phyloP scores from a whole-genome alignment of 768 basidiomycete genomes.

The Tricholoma hemisulphureum region DNA sequence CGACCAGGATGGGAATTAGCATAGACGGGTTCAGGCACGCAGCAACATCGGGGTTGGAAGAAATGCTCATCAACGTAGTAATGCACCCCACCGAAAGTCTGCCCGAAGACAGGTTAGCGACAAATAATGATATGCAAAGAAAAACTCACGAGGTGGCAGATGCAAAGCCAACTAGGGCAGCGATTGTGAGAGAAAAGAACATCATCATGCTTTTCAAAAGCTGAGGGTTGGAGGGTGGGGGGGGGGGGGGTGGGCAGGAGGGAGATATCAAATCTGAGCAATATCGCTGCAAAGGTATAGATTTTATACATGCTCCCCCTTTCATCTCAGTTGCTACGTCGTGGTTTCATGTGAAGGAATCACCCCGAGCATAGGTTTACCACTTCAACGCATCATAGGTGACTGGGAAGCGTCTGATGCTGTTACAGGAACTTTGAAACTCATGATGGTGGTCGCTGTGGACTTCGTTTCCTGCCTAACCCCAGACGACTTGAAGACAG shows the following conservation, averaged over 20 bases:
- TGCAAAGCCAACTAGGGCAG: constrained; percentile 25
- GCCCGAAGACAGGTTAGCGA: background rate
- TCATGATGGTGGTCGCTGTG: background rate
- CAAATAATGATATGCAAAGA: background rate
- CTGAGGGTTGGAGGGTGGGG: constrained; percentile 8
- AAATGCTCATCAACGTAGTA: constrained; percentile 16
- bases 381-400: background rate
- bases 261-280: constrained; percentile 26
- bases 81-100: constrained; percentile 23
- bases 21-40: constrained; percentile 41
- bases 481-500: no score
- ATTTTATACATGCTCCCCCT: constrained; percentile 11
- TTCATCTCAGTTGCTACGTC: background rate
- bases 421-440: background rate
- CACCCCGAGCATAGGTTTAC: background rate
- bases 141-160: constrained; percentile 21
- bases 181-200: constrained; percentile 16
- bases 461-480: background rate
- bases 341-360: background rate
- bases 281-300: background rate
- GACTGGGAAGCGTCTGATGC: background rate
- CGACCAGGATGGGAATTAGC: constrained; percentile 26
- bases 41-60: constrained; percentile 18
- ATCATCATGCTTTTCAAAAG: constrained; percentile 12
- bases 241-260: constrained; percentile 3